Percentiles rank a stretch among this genome's conserved stretches.
phyloP scores from a whole-genome alignment of 176 grass and related monocot species.

The Zoysia japonica region DNA sequence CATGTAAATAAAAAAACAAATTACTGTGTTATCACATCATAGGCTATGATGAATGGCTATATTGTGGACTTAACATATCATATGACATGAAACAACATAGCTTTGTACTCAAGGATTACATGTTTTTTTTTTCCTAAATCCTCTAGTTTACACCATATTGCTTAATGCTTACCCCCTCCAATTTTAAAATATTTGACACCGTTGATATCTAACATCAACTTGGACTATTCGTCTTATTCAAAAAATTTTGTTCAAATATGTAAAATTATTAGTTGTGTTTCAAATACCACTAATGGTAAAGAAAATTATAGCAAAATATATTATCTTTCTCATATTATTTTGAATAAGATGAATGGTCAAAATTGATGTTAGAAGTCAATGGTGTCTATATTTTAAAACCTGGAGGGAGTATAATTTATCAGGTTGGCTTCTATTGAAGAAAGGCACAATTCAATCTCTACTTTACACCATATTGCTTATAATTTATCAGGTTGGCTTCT shows the following conservation, averaged over 20 bases:
- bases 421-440: constrained; percentile 94
- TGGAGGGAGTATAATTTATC: constrained; percentile 9
- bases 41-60: background rate
- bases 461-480: constrained; percentile 7
- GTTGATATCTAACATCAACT: too few species aligned
- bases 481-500: constrained; percentile 81
- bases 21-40: background rate
- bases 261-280: too few species aligned
- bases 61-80: background rate
- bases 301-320: too few species aligned
- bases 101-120: background rate
- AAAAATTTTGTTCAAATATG: too few species aligned
- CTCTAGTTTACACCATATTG: background rate
- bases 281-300: too few species aligned
- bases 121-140: background rate
- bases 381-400: too few species aligned
- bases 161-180: background rate
- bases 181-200: too few species aligned
- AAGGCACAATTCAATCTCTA: constrained; percentile 57
- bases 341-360: too few species aligned
- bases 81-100: background rate
- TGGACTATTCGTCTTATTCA: too few species aligned
- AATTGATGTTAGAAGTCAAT: too few species aligned
- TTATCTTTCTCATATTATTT: too few species aligned
- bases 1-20: background rate